Evolutionary conservation across 495 filamentous ascomycete species (phyloP), one percentile per base, ranked within the genome.

Genomic region (Cenococcum geophilum): DNA sequence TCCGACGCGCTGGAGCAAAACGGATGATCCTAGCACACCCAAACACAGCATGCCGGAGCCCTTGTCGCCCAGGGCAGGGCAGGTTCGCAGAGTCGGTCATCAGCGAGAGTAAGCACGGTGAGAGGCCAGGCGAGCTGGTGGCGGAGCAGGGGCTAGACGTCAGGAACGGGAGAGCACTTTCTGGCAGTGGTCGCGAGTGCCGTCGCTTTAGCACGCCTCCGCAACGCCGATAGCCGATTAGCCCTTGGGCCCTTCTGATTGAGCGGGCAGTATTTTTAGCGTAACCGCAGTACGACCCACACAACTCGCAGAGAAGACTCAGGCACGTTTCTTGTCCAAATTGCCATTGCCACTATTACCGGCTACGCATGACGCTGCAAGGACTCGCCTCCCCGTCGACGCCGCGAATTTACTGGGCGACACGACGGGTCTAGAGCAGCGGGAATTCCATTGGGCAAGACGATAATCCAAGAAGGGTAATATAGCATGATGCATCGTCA

Each of bases 81-180:
- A 23, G 14, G 20, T 23, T 23, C 14, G 49, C 25, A 25, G 49
- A 52, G 25, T n/a, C n/a, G 21, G 49, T 16, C 14, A 52, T 16
- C n/a, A 9, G 21, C 22, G 49, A 16, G 14, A 52, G 21, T 23
- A 16, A 23, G 49, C 21, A 52, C 23, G 18, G 49, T 52, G 49
- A 52, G 25, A 52, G 49, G 49, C 14, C 49, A 52, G 49, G 18
- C 23, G 49, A 23, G 25, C 18, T 52, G 49, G 49, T 23, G 49
- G 25, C 49, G 49, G 49, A 32, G 16, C 14, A 52, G 21, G 25
- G 20, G 14, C 18, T 9, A 23, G 49, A 45, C 18, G 49, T 23
- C 49, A 52, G 49, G 49, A 25, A 52, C 49, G 8, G 9, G 49
- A 23, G 16, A 4, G 21, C 25, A 11, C 14, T 16, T 6, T 10